Percentiles rank a stretch among this genome's conserved stretches.
These are phyloP conservation scores for Dactylonectria macrodidyma DNA, from an alignment of 2,329 filamentous ascomycete species.

Conservation along the genomic window DNA sequence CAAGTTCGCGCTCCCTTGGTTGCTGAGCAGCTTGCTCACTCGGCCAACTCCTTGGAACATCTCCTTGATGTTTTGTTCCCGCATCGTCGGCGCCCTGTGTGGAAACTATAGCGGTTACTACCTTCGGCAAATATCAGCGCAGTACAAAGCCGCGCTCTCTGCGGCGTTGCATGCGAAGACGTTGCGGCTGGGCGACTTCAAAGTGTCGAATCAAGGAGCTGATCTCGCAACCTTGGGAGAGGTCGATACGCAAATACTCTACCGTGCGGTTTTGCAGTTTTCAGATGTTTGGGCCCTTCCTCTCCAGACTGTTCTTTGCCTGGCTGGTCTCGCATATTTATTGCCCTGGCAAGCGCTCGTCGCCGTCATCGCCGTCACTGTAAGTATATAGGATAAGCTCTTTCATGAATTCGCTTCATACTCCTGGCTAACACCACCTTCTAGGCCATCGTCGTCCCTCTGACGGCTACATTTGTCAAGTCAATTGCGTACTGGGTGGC, in stretches of 20 bases:
- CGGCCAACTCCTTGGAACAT: neutral
- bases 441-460: no score
- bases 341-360: no score
- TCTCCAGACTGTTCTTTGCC: no score
- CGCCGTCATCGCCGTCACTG: no score
- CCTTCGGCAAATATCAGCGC: neutral
- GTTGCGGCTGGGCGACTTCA: neutral
- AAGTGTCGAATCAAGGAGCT: neutral
- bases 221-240: conserved; percentile 1
- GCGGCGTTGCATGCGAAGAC: neutral
- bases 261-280: neutral
- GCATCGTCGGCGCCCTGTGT: neutral
- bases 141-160: conserved; percentile 2
- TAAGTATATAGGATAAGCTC: no score
- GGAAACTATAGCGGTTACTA: neutral
- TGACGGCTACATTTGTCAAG: neutral
- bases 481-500: neutral
- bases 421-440: no score
- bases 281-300: no score
- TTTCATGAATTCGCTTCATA: no score
- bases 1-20: neutral
- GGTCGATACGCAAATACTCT: neutral
- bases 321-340: no score
- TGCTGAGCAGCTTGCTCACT: neutral
- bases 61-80: neutral